Base-by-base conservation (phyloP, 2,329 filamentous ascomycete species). In the Aspergillus caelatus region DNA sequence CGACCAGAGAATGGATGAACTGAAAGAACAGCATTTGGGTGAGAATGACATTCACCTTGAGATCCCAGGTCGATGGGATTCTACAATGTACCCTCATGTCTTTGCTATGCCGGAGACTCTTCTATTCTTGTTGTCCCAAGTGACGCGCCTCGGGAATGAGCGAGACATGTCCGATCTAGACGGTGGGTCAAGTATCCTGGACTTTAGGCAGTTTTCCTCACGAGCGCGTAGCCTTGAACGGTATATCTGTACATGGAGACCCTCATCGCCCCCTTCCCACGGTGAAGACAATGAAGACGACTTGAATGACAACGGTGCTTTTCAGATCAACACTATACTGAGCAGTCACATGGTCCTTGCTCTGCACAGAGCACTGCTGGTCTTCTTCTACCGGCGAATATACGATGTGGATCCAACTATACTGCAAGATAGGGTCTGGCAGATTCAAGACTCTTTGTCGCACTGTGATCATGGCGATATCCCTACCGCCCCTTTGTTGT, bases 311-410 rank as follows among this genome's bases (percentile, higher is more conserved):
- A 43, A 5, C 52, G 41, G 53, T 28, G 28, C 26, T 41, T 26
- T 19, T 55, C 62, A 58, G 62, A 68, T 19, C 11, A 57, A 57
- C 32, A 34, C 21, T 46, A 59, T n/a, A 10, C 64, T 73, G 5
- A 65, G 75, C 14, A 67, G 72, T 5, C 72, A 68, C 57, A 75
- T 80, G 65, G 67, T 78, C 0, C 65, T 74, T 0, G 80, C 80
- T 9, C 78, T 83, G 61, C 78, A 81, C 10, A 75, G 80, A 39
- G 80, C 80, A 0, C 65, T 83, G 12, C 70, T 78, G 5, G 81
- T 83, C 3, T 83, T 81, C 66, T 83, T 83, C 55, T 82, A 83
- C 64, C 74, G 81, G 1, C 71, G 80, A 5, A 77, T 83, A 9
- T 77, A 80, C 66, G 73, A 80, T 45, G 63, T 80, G 5, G 78